These are phyloP conservation scores for Cytospora mali DNA, from an alignment of 2,329 filamentous ascomycete species.

Conservation along the genomic window DNA sequence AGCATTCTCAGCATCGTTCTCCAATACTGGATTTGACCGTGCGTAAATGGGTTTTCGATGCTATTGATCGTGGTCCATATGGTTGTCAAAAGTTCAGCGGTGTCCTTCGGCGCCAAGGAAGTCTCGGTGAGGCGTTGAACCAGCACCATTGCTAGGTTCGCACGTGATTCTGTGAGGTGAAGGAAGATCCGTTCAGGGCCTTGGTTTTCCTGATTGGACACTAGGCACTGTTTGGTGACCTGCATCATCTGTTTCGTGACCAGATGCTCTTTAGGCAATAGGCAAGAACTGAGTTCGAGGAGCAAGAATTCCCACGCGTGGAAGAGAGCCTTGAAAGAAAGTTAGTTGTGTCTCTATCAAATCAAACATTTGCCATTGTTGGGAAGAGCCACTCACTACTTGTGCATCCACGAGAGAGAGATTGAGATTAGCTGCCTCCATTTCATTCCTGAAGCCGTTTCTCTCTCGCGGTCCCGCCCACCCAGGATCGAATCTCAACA, in stretches of 20 bases:
- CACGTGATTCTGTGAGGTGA: constrained; percentile 72
- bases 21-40: constrained; percentile 68
- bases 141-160: constrained; percentile 79
- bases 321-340: constrained; percentile 65
- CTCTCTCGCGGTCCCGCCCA: constrained; percentile 69
- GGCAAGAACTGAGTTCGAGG: constrained; percentile 74
- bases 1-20: constrained; percentile 81
- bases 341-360: background rate
- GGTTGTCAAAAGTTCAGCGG: constrained; percentile 53
- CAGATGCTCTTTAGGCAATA: constrained; percentile 51
- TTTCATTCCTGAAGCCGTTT: constrained; percentile 79
- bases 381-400: constrained; percentile 59
- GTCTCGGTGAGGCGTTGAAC: constrained; percentile 75
- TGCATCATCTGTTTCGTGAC: constrained; percentile 72
- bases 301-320: constrained; percentile 88
- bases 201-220: constrained; percentile 72
- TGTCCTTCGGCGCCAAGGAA: constrained; percentile 51
- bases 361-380: background rate
- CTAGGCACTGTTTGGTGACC: constrained; percentile 76
- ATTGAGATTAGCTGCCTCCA: constrained; percentile 86
- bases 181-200: constrained; percentile 82
- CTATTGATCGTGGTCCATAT: constrained; percentile 56
- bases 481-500: constrained; percentile 75
- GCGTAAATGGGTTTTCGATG: constrained; percentile 56
- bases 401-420: constrained; percentile 91